Evolutionary conservation across 495 filamentous ascomycete species (phyloP), one percentile per base, ranked within the genome.

Genomic region (Apiosordaria backusii): DNA sequence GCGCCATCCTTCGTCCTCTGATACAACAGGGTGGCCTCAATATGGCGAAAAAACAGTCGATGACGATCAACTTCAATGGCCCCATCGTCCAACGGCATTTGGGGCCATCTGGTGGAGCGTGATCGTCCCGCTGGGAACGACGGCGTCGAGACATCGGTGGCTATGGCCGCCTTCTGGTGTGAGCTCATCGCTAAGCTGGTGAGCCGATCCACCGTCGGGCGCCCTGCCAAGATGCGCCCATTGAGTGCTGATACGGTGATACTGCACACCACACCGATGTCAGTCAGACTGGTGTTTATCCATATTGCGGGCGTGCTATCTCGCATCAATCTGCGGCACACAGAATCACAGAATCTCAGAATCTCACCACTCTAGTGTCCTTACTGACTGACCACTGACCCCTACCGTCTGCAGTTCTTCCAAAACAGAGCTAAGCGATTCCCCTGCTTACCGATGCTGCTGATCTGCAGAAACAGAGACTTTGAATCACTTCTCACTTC

Each of bases 131-230:
- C 35, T 45, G 35, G 35, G 35, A 7, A 45, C 35, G 35, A 45
- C 9, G 35, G 35, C 35, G 53, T 21, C 53, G 22, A 55, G 60
- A 35, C 25, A 53, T 50, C 60, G 60, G 45, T 59, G 24, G 62
- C 62, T 64, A 58, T 35, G 62, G 54, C 62, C 62, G 26, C 62
- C 24, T 45, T 50, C 62, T 50, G 62, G 62, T 50, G 53, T 57
- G 62, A 58, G 62, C 24, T 15, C 50, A 55, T 54, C 16, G 52
- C 50, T 50, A 24, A 23, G 27, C 57, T 59, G 23, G 5, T 24
- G 22, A 21, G n/a, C 22, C 53, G n/a, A 21, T 23, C 57, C 57
- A 23, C 23, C 22, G 16, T 25, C 57, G 22, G 35, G 35, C 35
- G 35, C 35, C 52, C 52, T 55, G 52, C 52, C 52, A 55, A 55